phyloP scores from a whole-genome alignment of 139 green algal species.

The Coelastrella sp. region DNA sequence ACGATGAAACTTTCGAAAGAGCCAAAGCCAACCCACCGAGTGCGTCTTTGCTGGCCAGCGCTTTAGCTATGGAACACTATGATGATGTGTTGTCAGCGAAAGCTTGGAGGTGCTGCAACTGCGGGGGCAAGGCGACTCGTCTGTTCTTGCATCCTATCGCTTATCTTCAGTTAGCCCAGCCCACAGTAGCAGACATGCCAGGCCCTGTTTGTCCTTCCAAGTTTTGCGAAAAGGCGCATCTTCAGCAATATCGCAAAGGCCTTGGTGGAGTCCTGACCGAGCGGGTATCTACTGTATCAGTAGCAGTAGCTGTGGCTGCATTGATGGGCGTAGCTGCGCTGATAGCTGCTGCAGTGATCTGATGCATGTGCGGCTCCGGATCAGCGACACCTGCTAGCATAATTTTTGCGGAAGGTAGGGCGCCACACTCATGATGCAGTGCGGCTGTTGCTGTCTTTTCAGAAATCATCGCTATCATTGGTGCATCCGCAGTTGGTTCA shows the following conservation, averaged over 20 bases:
- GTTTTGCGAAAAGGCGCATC: neutral
- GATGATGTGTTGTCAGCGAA: neutral
- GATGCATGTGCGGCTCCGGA: no score
- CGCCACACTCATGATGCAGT: no score
- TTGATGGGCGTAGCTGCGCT: neutral
- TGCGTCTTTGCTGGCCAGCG: neutral
- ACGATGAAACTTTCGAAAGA: neutral
- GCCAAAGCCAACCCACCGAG: neutral
- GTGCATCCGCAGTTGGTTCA: no score
- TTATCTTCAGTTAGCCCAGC: neutral
- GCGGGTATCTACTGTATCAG: neutral
- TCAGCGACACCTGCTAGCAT: no score
- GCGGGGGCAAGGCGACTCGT: neutral
- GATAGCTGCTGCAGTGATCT: no score
- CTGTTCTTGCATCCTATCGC: neutral
- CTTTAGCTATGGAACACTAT: neutral
- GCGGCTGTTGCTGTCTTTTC: no score
- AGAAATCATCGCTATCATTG: no score
- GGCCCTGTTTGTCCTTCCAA: neutral
- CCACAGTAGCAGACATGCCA: neutral
- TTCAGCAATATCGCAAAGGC: neutral
- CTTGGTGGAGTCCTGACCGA: neutral
- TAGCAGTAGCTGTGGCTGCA: neutral
- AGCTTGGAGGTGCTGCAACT: neutral
- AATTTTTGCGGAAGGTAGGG: no score